phyloP scores from a whole-genome alignment of 1,139 yeast species.

The Nakaseomyces uthaithaninus region DNA sequence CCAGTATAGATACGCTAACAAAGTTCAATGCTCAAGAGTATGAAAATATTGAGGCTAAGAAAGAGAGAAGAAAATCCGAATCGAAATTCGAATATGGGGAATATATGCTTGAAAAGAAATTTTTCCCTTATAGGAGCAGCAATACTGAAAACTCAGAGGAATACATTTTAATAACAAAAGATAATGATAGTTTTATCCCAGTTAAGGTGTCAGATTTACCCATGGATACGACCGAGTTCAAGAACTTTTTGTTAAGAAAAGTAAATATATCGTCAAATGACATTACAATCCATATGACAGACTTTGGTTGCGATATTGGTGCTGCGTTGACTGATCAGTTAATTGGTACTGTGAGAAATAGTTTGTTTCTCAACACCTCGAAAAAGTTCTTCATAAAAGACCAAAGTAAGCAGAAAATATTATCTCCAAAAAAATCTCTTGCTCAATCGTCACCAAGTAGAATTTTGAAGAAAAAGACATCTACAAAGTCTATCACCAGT shows the following conservation, averaged over 20 bases:
- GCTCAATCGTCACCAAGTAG: conserved; percentile 14
- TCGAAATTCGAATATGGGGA: not conserved
- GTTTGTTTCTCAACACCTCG: conserved; percentile 33
- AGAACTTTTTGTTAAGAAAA: conserved; percentile 35
- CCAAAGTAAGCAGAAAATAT: conserved; percentile 19
- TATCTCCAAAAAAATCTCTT: conserved; percentile 13
- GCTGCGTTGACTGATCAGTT: conserved; percentile 46
- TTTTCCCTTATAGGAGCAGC: conserved; percentile 30
- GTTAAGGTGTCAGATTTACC: conserved; percentile 34
- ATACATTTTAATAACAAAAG: conserved; percentile 50
- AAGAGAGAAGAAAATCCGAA: conserved; percentile 3
- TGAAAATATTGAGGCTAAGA: not conserved
- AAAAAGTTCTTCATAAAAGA: conserved; percentile 42
- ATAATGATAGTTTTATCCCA: conserved; percentile 47
- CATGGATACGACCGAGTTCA: conserved; percentile 34
- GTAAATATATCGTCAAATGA: conserved; percentile 40
- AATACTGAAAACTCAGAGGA: conserved; percentile 20
- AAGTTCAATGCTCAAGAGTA: not conserved
- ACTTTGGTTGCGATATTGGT: conserved; percentile 59
- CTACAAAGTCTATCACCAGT: conserved; percentile 24
- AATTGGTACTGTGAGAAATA: conserved; percentile 37
- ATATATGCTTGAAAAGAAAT: conserved; percentile 31
- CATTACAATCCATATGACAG: conserved; percentile 59
- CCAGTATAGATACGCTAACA: conserved; percentile 1
- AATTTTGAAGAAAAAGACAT: conserved; percentile 22